Base-by-base conservation (phyloP, 1,284 basidiomycete genomes). In the Leucoagaricus sp. region DNA sequence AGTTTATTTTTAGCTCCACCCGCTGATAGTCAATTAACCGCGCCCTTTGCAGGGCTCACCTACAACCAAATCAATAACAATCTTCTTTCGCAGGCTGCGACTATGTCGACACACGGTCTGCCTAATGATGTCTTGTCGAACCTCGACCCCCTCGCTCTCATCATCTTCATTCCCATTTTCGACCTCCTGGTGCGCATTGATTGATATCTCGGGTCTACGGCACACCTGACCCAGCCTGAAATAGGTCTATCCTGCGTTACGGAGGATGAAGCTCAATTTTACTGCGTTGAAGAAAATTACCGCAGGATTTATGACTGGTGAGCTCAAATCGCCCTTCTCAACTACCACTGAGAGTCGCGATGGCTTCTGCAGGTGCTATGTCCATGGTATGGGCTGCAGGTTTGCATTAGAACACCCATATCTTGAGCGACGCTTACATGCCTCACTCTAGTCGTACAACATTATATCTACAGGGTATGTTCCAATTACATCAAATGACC, bases 41-140 rank as follows among this genome's bases (percentile, higher is more conserved):
- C 3, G 19, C 38, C 21, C n/a, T 26, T 21, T 23, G 6, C 15
- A 49, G 52, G 85, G 89, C 75, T 89, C 60, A 76, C 85, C 0
- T 91, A 91, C 69, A 88, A 85, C 68, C 87, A 92, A 65, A 65
- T 91, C 42, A 86, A 84, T 72, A 91, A 87, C 77, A 94, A 94
- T 69, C 68, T 95, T 68, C 86, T 84, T 1, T 89, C 88, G 1
- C 88, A 89, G 68, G 88, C 87, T 12, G 86, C 85, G 1, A 84
- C 82, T 1, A 89, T 92, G 88, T 65, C 72, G 26, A 85, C 86
- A 2, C 76, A 91, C 64, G 89, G 90, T 53, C 62, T 90, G 3
- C 93, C 92, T 5, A 94, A 94, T 67, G 91, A 94, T 66, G 73
- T 94, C 41, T 73, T 93, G 59, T 89, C 87, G 47, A 93, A 93